A percentile compares a stretch with the other conserved stretches of the same genome.
Evolutionary conservation across 306 rosid species (phyloP).

Genomic region (Glycine soja): DNA sequence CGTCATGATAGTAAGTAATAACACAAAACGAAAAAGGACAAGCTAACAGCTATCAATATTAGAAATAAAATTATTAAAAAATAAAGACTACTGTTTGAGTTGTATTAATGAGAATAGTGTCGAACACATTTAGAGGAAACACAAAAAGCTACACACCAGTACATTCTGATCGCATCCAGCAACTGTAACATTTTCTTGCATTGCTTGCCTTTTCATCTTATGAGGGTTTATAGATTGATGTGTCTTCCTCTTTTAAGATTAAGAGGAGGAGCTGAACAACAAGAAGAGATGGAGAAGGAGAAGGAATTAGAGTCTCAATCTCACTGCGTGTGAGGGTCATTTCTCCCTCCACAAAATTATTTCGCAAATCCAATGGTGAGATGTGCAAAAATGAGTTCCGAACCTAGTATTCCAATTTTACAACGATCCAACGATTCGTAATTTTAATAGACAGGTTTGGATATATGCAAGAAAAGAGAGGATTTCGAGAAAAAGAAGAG

Average conservation of each 20-base stretch:
- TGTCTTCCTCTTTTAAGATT: conserved; percentile 64
- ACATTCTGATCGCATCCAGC: conserved; percentile 35
- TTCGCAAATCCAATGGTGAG: no score
- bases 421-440: no score
- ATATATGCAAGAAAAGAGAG: no score
- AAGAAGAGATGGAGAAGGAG: no score
- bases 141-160: conserved; percentile 56
- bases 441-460: no score
- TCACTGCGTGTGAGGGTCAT: no score
- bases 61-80: not conserved
- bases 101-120: not conserved
- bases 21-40: not conserved
- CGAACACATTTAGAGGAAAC: not conserved
- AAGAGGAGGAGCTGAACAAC: conserved; percentile 47
- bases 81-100: not conserved
- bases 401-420: no score
- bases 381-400: no score
- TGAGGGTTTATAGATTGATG: conserved; percentile 40
- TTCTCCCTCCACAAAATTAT: no score
- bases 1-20: not conserved
- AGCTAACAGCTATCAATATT: not conserved
- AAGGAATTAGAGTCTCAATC: no score
- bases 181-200: conserved; percentile 44
- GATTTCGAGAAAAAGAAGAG: no score
- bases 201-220: conserved; percentile 49